phyloP scores from a whole-genome alignment of 1,139 yeast species.

The Hemisphaericaspora subhashii region DNA sequence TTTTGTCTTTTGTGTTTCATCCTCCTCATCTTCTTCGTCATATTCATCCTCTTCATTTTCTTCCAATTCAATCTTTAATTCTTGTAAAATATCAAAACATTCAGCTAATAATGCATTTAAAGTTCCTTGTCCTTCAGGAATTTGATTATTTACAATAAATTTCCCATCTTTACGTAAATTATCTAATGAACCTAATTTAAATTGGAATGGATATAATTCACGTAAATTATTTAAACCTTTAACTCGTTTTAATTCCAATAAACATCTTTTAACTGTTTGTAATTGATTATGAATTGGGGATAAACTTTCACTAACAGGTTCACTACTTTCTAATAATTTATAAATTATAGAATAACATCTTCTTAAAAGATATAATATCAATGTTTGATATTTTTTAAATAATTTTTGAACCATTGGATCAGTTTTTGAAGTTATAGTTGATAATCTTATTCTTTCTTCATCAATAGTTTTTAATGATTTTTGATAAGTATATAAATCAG shows the following conservation, averaged over 20 bases:
- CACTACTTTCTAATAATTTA: conserved; percentile 84
- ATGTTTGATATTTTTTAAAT: conserved; percentile 51
- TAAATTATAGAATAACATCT: conserved; percentile 88
- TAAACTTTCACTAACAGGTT: conserved; percentile 91
- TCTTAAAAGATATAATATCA: conserved; percentile 75
- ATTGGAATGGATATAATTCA: conserved; percentile 91
- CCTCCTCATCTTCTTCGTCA: conserved; percentile 17
- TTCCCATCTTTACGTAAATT: conserved; percentile 86
- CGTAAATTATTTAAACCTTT: conserved; percentile 87
- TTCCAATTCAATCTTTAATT: conserved; percentile 83
- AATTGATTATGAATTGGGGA: conserved; percentile 93
- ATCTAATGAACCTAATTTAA: conserved; percentile 88
- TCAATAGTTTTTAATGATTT: conserved; percentile 72
- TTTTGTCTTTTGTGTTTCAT: conserved; percentile 5
- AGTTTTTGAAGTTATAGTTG: conserved; percentile 4
- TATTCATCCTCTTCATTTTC: conserved; percentile 51
- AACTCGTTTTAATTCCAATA: conserved; percentile 84
- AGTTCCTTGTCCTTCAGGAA: conserved; percentile 97
- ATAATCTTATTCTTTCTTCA: conserved; percentile 52
- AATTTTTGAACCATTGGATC: conserved; percentile 13
- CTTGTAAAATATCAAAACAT: conserved; percentile 91
- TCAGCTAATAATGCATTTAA: conserved; percentile 87
- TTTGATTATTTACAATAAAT: conserved; percentile 80
- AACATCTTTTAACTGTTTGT: conserved; percentile 84
- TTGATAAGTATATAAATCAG: conserved; percentile 85